A percentile compares a stretch with the other conserved stretches of the same genome.
Evolutionary conservation across 305 asterid genomes (phyloP).

Genomic region (Petunia hybrid): DNA sequence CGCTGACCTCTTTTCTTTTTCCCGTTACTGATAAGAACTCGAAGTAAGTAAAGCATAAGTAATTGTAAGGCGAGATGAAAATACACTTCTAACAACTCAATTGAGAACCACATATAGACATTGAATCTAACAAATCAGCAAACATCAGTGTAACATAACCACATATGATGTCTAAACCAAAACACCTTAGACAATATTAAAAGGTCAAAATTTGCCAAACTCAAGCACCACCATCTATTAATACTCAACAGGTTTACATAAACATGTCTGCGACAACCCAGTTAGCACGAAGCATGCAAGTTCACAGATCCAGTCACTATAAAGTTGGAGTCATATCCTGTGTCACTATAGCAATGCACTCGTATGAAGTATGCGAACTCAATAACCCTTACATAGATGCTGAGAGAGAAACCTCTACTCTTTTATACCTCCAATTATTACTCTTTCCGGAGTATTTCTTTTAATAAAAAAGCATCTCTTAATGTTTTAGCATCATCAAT

Average conservation of each 20-base stretch:
- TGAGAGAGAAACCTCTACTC: background rate
- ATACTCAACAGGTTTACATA: background rate
- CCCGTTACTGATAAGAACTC: conserved; percentile 57
- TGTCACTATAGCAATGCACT: background rate
- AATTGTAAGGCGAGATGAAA: background rate
- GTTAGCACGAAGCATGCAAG: background rate
- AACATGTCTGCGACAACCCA: background rate
- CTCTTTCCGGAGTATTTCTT: background rate
- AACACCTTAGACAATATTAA: conserved; percentile 24
- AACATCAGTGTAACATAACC: conserved; percentile 11
- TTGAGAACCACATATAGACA: background rate
- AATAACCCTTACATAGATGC: no score
- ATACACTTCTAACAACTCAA: background rate
- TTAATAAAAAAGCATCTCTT: no score
- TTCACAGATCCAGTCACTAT: background rate
- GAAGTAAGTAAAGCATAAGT: conserved; percentile 21
- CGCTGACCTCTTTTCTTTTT: conserved; percentile 97
- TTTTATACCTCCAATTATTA: background rate
- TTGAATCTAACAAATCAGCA: conserved; percentile 24
- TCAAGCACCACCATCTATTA: background rate
- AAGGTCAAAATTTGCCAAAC: background rate
- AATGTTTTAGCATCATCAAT: conserved; percentile 8
- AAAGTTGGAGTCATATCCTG: background rate
- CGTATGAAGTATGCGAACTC: background rate
- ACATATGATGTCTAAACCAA: background rate